Percentiles rank a stretch among this genome's conserved stretches.
Conservation (phyloP, 306 rosid genomes). For the Cicer judaicum region DNA sequence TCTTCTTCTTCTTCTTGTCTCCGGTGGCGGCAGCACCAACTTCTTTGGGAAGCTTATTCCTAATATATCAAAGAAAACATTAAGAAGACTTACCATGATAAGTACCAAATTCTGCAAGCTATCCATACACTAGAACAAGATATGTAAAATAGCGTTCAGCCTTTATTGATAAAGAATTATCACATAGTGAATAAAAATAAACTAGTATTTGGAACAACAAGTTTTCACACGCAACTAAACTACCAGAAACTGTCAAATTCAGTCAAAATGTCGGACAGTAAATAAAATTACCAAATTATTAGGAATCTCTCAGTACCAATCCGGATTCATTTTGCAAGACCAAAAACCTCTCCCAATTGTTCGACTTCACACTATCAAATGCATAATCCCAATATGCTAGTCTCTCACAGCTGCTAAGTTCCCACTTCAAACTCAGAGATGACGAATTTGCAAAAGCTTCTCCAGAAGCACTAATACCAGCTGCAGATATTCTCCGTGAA, state of each 20-base stretch:
- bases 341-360: conserved; percentile 83
- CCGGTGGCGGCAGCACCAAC: too few relatives aligned
- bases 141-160: conserved; percentile 36
- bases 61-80: too few relatives aligned
- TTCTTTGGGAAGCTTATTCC: too few relatives aligned
- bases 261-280: conserved; percentile 25
- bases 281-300: conserved; percentile 35
- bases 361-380: conserved; percentile 52
- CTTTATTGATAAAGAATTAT: conserved; percentile 25
- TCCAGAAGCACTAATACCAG: conserved; percentile 70
- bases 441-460: conserved; percentile 93
- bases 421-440: conserved; percentile 86
- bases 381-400: conserved; percentile 77
- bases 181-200: conserved; percentile 26
- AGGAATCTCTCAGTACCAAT: conserved; percentile 58
- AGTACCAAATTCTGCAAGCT: too few relatives aligned
- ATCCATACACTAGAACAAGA: conserved; percentile 39
- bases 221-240: conserved; percentile 36
- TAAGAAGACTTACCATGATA: too few relatives aligned
- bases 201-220: conserved; percentile 14
- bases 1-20: too few relatives aligned
- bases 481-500: conserved; percentile 66
- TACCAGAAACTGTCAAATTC: conserved; percentile 16
- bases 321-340: conserved; percentile 88
- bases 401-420: conserved; percentile 72